Percentiles rank a stretch among this genome's conserved stretches.
These are phyloP conservation scores for Solanum chiquidenum DNA, from an alignment of 257 asterid species.

Conservation along the genomic window DNA sequence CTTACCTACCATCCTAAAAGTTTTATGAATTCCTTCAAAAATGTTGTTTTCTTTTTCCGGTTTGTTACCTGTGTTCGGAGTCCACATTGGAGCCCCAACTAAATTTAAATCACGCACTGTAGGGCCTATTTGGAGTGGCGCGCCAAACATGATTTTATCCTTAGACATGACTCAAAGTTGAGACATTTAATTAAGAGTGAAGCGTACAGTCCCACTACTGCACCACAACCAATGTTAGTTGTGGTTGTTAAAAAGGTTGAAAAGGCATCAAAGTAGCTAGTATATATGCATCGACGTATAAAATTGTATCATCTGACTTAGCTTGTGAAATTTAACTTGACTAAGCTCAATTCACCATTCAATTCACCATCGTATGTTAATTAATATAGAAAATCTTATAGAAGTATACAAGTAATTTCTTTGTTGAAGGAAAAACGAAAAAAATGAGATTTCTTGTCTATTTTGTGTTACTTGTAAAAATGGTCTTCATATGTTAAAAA, in stretches of 20 bases:
- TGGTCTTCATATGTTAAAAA: no score
- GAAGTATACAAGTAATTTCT: neutral
- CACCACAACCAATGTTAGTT: neutral
- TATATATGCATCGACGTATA: neutral
- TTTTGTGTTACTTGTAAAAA: neutral
- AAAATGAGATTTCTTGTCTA: neutral
- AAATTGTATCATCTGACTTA: neutral
- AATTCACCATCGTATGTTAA: neutral
- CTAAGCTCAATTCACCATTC: neutral
- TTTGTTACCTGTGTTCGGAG: neutral
- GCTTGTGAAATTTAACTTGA: neutral
- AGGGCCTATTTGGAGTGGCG: rapidly evolving
- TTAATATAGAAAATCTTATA: neutral
- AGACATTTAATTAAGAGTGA: no score
- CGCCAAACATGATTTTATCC: neutral
- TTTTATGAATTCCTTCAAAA: neutral
- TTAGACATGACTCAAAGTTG: neutral
- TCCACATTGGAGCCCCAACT: no score
- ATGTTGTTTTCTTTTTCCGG: no score
- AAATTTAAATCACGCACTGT: no score
- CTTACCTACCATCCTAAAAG: neutral
- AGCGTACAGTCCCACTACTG: neutral
- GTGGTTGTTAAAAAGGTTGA: neutral
- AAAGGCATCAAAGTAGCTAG: neutral
- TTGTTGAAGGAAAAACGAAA: neutral